phyloP scores from a whole-genome alignment of 2,329 filamentous ascomycete species.

The Colletotrichum godetiae region DNA sequence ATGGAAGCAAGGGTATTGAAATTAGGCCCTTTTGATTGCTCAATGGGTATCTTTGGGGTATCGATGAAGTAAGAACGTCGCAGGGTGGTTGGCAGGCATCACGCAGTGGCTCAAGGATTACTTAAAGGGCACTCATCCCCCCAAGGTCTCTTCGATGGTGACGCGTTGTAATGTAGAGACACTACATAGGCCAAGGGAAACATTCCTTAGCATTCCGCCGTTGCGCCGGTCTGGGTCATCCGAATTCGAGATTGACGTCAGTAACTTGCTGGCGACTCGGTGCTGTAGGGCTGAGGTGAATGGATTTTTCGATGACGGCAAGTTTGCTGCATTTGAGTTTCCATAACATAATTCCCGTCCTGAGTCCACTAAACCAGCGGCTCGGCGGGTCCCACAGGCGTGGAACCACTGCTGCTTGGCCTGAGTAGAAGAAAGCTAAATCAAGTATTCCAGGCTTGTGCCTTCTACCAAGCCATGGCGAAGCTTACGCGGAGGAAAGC shows the following conservation, averaged over 20 bases:
- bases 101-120: background rate
- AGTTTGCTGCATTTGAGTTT: constrained; percentile 19
- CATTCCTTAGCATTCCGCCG: background rate
- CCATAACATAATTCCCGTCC: constrained; percentile 35
- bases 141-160: background rate
- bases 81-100: constrained; percentile 10
- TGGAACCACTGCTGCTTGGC: background rate
- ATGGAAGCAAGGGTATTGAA: background rate
- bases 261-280: background rate
- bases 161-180: constrained; percentile 15
- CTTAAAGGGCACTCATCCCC: background rate
- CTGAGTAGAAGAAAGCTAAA: background rate
- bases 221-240: background rate
- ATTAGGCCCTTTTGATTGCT: background rate
- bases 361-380: constrained; percentile 5
- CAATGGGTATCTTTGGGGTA: background rate
- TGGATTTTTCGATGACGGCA: constrained; percentile 23
- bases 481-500: background rate
- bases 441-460: background rate
- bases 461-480: background rate
- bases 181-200: constrained; percentile 1
- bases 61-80: background rate
- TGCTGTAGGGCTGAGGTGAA: constrained; percentile 26
- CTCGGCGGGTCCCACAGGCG: constrained; percentile 27
- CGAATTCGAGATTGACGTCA: constrained; percentile 28